Base-by-base conservation (phyloP, 2,329 filamentous ascomycete species). In the Colletotrichum chrysophilum region DNA sequence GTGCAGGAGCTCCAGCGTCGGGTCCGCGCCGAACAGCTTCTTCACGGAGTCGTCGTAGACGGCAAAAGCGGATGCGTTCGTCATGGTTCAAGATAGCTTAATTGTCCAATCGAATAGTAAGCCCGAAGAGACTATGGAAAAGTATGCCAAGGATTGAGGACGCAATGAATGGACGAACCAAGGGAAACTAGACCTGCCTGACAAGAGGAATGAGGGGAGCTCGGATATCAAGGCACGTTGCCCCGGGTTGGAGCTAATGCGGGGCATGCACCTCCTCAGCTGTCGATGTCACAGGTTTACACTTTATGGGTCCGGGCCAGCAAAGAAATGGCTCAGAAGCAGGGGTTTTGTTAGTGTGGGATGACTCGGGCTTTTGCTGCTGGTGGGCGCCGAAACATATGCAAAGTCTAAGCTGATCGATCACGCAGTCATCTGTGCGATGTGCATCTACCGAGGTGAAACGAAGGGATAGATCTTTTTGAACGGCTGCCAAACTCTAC, bases 1-100 rank as follows among this genome's bases (percentile, higher is more conserved):
- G 30, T 83, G 78, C 4, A 88, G 77, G 3, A 87, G 75, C 14
- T 86, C 81, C 2, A 88, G 75, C 13, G 77, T 80, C 6, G 86
- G 85, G 4, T 74, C 70, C 6, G 74, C n/a, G 3, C 86, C 87
- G 30, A 85, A 80, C 18, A 87, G 80, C 24, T 73, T 26, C 5
- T 66, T 66, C 18, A 72, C 70, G 32, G 70, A 30, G 13, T 69
- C 74, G 48, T 76, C 70, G 58, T 73, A 55, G 12, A 74, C 70
- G 34, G 52, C 48, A n/a, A 76, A 76, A n/a, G 67, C 26, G 13
- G 71, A 61, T 34, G 26, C 7, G 32, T 71, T 66, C 30, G 69
- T 18, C 74, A 76, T 76, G 28, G 58, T 52, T 7, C 9, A 28
- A 64, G 34, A 13, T 64, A 21, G n/a, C 43, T 21, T 48, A 48